Evolutionary conservation across 768 basidiomycete species (phyloP), one percentile per base, ranked within the genome.

Genomic region (Serendipita sp.): DNA sequence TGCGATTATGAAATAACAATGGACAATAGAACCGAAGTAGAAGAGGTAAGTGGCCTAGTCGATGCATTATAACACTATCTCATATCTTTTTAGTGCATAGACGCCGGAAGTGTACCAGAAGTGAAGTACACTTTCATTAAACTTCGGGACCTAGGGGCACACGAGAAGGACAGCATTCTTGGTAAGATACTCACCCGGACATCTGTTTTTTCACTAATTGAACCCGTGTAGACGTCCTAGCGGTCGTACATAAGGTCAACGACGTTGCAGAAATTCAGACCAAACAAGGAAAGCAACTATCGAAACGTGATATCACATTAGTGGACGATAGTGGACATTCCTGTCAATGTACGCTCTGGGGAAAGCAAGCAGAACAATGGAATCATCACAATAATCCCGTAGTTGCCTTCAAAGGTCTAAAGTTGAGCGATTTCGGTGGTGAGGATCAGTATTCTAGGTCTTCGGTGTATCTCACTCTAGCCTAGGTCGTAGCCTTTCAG

Each of bases 1-100:
- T 96, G 94, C 71, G 94, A 98, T 71, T 98, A 97, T 70, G 94
- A 98, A 73, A 82, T 99, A 68, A 79, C 77, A 60, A 78, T 99
- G n/a, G 91, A 93, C 68, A 83, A 81, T 67, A 79, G 82, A 65
- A 92, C 92, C 0, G 88, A 89, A 66, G 78, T 98, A 24, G 87
- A 90, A 72, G 89, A 92, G 78, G 89, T 90, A 65, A 47, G 79
- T 58, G 3, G 48, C 41, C 18, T 53, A 3, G 64, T n/a, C 8
- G 13, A 60, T 44, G 13, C 13, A n/a, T n/a, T n/a, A 10, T n/a
- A 45, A 45, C 37, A 10, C 41, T 44, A 53, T 45, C 64, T 24
- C 8, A 0, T 30, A 7, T 11, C 24, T n/a, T 41, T 28, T 16
- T 64, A 97, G 93, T 93, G 92, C 70, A 81, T 81, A 51, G 95